phyloP scores from a whole-genome alignment of 73 alveolate genomes.

The Paramecium caudatum region DNA sequence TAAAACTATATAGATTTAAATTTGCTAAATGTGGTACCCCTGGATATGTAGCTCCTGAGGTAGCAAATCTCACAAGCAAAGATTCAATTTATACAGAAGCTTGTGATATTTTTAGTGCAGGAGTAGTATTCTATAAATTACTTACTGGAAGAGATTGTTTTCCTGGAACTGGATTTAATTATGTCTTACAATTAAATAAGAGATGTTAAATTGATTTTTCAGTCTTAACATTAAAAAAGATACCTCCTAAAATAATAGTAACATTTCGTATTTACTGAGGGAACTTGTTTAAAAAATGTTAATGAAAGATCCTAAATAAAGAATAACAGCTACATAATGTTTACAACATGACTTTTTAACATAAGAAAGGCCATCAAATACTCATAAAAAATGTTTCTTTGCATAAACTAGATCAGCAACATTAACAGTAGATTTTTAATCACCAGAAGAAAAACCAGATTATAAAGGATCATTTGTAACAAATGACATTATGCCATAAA shows the following conservation, averaged over 20 bases:
- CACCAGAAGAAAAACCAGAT: slow-evolving; percentile 21
- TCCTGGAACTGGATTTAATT: slow-evolving; percentile 32
- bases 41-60: slow-evolving; percentile 89
- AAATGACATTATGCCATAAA: slow-evolving; percentile 16
- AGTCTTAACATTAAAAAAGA: not conserved
- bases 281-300: slow-evolving; percentile 37
- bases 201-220: slow-evolving; percentile 32
- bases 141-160: slow-evolving; percentile 33
- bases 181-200: slow-evolving; percentile 7
- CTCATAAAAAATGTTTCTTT: slow-evolving; percentile 16
- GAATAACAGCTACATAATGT: slow-evolving; percentile 22
- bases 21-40: slow-evolving; percentile 81
- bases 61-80: slow-evolving; percentile 71
- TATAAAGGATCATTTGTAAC: slow-evolving; percentile 51
- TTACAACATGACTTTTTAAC: slow-evolving; percentile 34
- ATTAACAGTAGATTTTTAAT: not conserved
- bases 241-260: slow-evolving; percentile 1
- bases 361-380: not conserved
- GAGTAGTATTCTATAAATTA: slow-evolving; percentile 70
- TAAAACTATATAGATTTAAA: slow-evolving; percentile 1
- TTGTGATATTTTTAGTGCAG: slow-evolving; percentile 75
- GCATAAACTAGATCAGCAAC: slow-evolving; percentile 29
- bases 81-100: slow-evolving; percentile 36
- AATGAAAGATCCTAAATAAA: not conserved
- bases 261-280: not conserved